Conservation (phyloP, 2,329 filamentous ascomycete species). For the Magnaporthales sp. region DNA sequence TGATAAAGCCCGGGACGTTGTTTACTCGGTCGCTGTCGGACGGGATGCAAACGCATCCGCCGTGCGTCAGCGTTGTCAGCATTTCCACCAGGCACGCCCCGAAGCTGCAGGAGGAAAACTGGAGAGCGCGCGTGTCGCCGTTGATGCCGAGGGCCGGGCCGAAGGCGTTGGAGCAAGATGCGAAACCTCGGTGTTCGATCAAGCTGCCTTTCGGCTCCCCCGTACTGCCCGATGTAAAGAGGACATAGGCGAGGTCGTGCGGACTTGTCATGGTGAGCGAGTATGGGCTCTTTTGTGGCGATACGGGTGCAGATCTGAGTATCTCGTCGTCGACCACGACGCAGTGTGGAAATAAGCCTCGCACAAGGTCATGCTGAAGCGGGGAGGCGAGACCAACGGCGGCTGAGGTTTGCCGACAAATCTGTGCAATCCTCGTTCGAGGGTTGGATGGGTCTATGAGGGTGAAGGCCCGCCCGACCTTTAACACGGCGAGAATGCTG, state of each 20-base stretch:
- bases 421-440: conserved; percentile 7
- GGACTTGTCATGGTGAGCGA: conserved; percentile 11
- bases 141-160: conserved; percentile 59
- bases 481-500: conserved; percentile 14
- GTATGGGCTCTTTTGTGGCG: not conserved
- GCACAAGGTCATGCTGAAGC: too few species aligned
- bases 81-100: conserved; percentile 17
- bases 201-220: conserved; percentile 42
- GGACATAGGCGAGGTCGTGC: conserved; percentile 32
- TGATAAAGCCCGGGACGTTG: not conserved
- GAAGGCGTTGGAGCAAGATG: conserved; percentile 21
- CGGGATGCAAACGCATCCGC: conserved; percentile 13
- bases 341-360: too few species aligned
- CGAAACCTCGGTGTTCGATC: conserved; percentile 32
- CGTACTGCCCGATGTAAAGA: conserved; percentile 52
- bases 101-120: not conserved
- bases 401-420: too few species aligned
- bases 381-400: too few species aligned
- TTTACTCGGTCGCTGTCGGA: not conserved
- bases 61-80: conserved; percentile 24
- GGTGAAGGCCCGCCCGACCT: conserved; percentile 17
- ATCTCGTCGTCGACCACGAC: not conserved
- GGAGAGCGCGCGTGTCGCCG: conserved; percentile 4
- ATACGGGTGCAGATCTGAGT: not conserved
- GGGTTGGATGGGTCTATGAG: conserved; percentile 12